phyloP scores from a whole-genome alignment of 1,284 basidiomycete species.

The Ganoderma leucocontextum region DNA sequence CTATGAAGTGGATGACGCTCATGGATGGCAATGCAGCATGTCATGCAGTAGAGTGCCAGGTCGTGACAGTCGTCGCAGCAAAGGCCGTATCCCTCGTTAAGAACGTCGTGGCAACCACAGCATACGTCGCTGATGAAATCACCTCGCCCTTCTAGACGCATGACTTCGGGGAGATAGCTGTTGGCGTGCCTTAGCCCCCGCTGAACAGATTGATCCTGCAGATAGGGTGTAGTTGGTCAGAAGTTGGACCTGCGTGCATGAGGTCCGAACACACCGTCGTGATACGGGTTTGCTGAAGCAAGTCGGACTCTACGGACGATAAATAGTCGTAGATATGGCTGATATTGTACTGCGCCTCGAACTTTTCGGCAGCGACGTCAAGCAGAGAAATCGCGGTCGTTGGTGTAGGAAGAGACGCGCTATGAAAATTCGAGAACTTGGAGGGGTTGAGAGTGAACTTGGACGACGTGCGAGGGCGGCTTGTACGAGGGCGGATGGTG shows the following conservation, averaged over 20 bases:
- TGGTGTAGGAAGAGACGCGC: neutral
- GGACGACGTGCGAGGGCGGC: neutral
- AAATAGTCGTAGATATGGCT: slow-evolving; percentile 1
- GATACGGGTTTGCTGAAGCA: neutral
- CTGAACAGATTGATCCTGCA: neutral
- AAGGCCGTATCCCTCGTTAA: neutral
- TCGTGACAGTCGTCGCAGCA: neutral
- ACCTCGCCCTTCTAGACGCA: neutral
- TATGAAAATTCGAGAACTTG: neutral
- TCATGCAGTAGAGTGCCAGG: neutral
- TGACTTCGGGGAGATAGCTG: neutral
- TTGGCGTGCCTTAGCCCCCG: neutral
- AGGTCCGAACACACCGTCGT: neutral
- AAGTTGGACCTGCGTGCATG: neutral
- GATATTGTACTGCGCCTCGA: neutral
- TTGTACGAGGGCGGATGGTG: too few species aligned
- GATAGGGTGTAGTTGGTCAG: too few species aligned
- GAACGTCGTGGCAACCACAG: neutral
- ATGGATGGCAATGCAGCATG: neutral
- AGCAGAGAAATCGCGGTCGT: neutral
- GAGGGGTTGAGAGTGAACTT: neutral
- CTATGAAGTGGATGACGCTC: neutral
- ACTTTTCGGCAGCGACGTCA: neutral
- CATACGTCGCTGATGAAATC: neutral
- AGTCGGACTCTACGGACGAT: neutral